phyloP scores from a whole-genome alignment of 2,329 filamentous ascomycete species.

The Rhynchosporium secalis region DNA sequence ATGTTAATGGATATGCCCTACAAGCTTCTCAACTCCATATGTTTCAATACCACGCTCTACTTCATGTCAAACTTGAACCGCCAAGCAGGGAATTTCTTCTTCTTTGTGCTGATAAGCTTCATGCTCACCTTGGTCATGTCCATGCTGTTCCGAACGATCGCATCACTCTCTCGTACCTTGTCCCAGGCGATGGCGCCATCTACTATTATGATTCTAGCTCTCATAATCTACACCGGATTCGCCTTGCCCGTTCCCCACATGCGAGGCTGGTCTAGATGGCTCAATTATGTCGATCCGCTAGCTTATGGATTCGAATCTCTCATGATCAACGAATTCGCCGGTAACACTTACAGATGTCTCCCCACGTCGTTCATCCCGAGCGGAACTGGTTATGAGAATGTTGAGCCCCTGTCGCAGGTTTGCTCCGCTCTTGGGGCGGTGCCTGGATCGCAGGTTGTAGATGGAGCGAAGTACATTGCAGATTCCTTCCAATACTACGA shows the following conservation, averaged over 20 bases:
- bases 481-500: conserved; percentile 57
- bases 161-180: conserved; percentile 68
- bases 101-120: conserved; percentile 54
- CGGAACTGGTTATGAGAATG: conserved; percentile 26
- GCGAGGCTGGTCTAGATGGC: conserved; percentile 80
- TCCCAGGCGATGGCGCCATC: conserved; percentile 63
- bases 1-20: conserved; percentile 86
- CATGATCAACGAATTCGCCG: conserved; percentile 77
- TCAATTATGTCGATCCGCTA: conserved; percentile 63
- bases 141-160: conserved; percentile 86
- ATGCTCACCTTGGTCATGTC: conserved; percentile 55
- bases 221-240: conserved; percentile 43
- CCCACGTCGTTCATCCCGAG: conserved; percentile 28
- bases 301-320: conserved; percentile 79
- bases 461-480: conserved; percentile 58
- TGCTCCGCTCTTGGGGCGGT: conserved; percentile 62
- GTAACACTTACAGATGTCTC: conserved; percentile 30
- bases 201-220: conserved; percentile 47
- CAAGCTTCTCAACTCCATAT: conserved; percentile 61
- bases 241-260: conserved; percentile 54
- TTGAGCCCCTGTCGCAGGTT: conserved; percentile 39
- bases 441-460: conserved; percentile 52
- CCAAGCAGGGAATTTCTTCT: conserved; percentile 77
- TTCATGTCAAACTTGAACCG: conserved; percentile 83
- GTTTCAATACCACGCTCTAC: conserved; percentile 80